phyloP scores from a whole-genome alignment of 2,329 filamentous ascomycete species.

The Intubia oerlemansii region DNA sequence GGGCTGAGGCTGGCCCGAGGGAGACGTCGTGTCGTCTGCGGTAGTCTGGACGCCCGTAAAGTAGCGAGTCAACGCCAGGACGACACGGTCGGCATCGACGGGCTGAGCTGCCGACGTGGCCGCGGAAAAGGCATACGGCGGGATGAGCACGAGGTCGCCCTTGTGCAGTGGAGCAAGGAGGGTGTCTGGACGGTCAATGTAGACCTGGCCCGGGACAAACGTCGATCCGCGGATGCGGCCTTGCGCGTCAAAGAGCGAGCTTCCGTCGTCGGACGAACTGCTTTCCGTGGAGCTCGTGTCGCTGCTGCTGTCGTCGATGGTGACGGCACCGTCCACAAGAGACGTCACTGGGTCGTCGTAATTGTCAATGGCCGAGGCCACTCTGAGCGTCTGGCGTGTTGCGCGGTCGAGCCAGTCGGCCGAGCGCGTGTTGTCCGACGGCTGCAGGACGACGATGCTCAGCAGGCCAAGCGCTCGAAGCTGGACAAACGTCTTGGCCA shows the following conservation, averaged over 20 bases:
- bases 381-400: slow-evolving; percentile 44
- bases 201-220: slow-evolving; percentile 14
- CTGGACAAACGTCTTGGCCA: slow-evolving; percentile 69
- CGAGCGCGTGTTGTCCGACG: slow-evolving; percentile 36
- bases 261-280: too few relatives aligned
- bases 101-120: slow-evolving; percentile 17
- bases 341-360: slow-evolving; percentile 48
- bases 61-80: slow-evolving; percentile 58
- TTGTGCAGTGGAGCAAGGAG: slow-evolving; percentile 44
- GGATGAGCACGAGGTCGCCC: slow-evolving; percentile 50
- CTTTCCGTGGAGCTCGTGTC: too few relatives aligned
- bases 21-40: too few relatives aligned
- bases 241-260: slow-evolving; percentile 1
- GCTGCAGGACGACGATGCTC: slow-evolving; percentile 63
- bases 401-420: slow-evolving; percentile 15
- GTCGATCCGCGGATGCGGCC: slow-evolving; percentile 11
- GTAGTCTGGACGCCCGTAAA: slow-evolving; percentile 40
- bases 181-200: slow-evolving; percentile 25
- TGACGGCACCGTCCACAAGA: slow-evolving; percentile 37
- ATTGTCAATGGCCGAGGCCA: slow-evolving; percentile 54
- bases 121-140: slow-evolving; percentile 22
- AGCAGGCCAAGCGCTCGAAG: slow-evolving; percentile 62
- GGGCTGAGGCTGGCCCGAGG: neutral
- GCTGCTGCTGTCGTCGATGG: slow-evolving; percentile 10
- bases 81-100: slow-evolving; percentile 34